Base-by-base conservation (phyloP, 306 rosid species). In the Vigna unguiculata region DNA sequence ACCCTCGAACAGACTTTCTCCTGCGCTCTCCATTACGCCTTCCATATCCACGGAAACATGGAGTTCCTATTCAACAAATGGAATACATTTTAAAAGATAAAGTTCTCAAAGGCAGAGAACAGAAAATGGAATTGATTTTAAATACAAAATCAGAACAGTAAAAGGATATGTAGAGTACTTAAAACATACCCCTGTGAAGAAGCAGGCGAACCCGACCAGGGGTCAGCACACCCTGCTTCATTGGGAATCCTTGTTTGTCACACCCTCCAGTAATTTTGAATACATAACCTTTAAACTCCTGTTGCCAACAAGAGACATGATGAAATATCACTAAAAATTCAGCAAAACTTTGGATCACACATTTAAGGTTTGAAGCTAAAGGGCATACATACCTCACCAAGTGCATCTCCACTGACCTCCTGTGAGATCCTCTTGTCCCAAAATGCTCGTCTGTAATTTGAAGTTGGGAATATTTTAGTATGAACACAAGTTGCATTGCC, bases 181-280 rank as follows among this genome's bases (percentile, higher is more conserved):
- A 15, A 22, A 25, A 30, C 36, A 7, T 22, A 75, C 84, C 87
- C 61, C 87, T 64, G 28, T 80, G 82, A 51, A 83, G 82, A 84
- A 84, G 71, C 14, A 84, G 82, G 1, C 87, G 79, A 30, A 84
- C 87, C 48, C 87, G 87, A 13, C 87, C 87, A n/a, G 87, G 87
- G 32, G 87, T 84, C 25, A 84, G 57, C 55, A 84, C 87, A 17
- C 87, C 87, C 73, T 84, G 87, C 76, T 84, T 84, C 87, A 84
- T 84, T 41, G 87, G 87, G 16, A 84, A 84, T 12, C 87, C 87
- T 47, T 84, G 87, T 17, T 84, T 84, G 84, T 84, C 87, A 58
- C 87, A 84, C 2, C 87, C 87, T 14, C 87, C 87, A 3, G 87
- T 80, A 6, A 84, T 84, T 76, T 84, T 84, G 66, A 84, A 80